Conservation (phyloP, 352 stramenopile genomes). For the Phytophthora pini region DNA sequence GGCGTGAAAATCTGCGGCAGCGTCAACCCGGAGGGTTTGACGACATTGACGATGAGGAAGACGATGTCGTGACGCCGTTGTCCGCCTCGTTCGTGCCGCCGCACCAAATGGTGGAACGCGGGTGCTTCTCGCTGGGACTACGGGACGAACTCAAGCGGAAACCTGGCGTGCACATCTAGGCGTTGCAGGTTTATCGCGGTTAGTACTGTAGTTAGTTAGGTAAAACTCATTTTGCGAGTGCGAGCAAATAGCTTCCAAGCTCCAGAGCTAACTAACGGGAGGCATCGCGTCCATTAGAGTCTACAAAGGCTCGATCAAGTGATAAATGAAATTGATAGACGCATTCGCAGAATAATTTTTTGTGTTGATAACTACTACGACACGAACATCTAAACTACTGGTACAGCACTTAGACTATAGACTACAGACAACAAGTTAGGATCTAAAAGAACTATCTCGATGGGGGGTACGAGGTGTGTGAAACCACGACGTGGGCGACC, state of each 20-base stretch:
- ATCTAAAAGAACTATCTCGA: conserved; percentile 13
- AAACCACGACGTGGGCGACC: conserved; percentile 35
- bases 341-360: neutral
- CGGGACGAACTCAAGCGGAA: conserved; percentile 76
- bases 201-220: conserved; percentile 14
- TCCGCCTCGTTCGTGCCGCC: conserved; percentile 77
- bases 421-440: conserved; percentile 6
- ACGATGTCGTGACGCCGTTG: conserved; percentile 40
- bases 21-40: conserved; percentile 23
- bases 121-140: conserved; percentile 77
- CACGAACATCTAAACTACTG: conserved; percentile 6
- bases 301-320: conserved; percentile 9
- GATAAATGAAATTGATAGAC: conserved; percentile 15
- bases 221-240: conserved; percentile 15
- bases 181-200: conserved; percentile 12
- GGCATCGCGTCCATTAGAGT: conserved; percentile 22
- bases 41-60: conserved; percentile 33
- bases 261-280: neutral
- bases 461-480: conserved; percentile 31
- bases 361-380: neutral
- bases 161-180: conserved; percentile 31
- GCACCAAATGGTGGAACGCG: conserved; percentile 73
- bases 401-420: conserved; percentile 15
- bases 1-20: conserved; percentile 15
- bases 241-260: conserved; percentile 6